Percentiles rank a stretch among this genome's conserved stretches.
These are phyloP conservation scores for Fusarium sp. DNA, from an alignment of 2,329 filamentous ascomycete species.

Conservation along the genomic window DNA sequence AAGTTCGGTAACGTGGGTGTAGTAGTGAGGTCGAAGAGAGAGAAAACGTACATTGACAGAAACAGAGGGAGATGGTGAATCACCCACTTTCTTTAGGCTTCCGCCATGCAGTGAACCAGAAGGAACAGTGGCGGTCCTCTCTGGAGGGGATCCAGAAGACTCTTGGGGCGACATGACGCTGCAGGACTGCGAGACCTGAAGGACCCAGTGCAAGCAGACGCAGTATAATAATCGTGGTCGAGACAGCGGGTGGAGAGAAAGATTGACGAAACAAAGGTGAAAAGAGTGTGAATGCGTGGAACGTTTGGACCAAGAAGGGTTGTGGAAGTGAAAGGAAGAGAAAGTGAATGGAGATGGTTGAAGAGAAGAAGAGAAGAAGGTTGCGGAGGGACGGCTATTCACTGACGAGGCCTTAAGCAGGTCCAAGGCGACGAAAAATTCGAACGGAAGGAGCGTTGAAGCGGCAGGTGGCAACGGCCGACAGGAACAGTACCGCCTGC, in stretches of 20 bases:
- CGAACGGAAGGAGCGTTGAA: conserved; percentile 44
- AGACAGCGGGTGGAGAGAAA: conserved; percentile 48
- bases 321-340: conserved; percentile 35
- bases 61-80: conserved; percentile 27
- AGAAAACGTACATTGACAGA: conserved; percentile 39
- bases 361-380: conserved; percentile 31
- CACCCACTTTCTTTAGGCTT: conserved; percentile 27
- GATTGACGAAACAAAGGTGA: conserved; percentile 49
- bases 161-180: conserved; percentile 52
- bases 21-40: neutral
- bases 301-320: conserved; percentile 35
- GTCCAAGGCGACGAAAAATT: conserved; percentile 37
- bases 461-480: conserved; percentile 31
- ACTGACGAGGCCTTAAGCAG: conserved; percentile 44
- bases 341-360: conserved; percentile 23
- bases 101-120: conserved; percentile 43
- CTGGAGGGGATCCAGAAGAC: conserved; percentile 48
- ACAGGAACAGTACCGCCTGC: conserved; percentile 28
- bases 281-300: conserved; percentile 48
- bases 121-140: conserved; percentile 39
- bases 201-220: conserved; percentile 18
- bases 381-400: conserved; percentile 47
- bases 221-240: conserved; percentile 45
- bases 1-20: neutral
- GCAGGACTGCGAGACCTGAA: conserved; percentile 13